Base-by-base conservation (phyloP, 306 rosid species). In the Fagus sylvatica region DNA sequence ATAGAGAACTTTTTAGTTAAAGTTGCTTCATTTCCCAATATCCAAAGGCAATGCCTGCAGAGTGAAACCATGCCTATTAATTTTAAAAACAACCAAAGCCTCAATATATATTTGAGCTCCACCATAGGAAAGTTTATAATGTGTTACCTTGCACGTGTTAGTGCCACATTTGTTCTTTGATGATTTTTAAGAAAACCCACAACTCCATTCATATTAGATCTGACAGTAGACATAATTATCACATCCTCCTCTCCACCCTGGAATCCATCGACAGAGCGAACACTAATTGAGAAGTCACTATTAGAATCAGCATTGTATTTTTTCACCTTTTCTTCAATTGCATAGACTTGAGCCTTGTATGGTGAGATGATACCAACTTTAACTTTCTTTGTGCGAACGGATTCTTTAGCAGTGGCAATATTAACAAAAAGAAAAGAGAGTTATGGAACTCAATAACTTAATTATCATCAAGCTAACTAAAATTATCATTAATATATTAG, bases 191-290 rank as follows among this genome's bases (percentile, higher is more conserved):
- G 78, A 51, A 85, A 85, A n/a, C 88, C 83, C 2, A 85, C 64
- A 3, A 73, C 69, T 33, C 84, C 84, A 1, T 59, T 67, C 43
- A 11, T 48, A 55, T 84, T 80, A 55, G 80, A 40, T 65, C 87
- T 69, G 5, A 84, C 85, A n/a, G 87, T 84, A 1, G 86, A 82
- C 19, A 85, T 78, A 46, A 85, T 75, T 53, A 82, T 85, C 54
- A 85, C 85, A 42, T 85, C 88, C 73, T 85, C 86, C 62, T 85
- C 86, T 10, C 84, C 84, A 22, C 88, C 88, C 70, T 85, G 88
- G 76, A 85, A 85, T 3, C 88, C 88, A 73, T 85, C 88, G 39
- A 85, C 82, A 30, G 84, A 78, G 6, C 84, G 81, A 51, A 85
- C 86, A 60, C 76, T 68, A 57, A 81, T 57, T 7, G 66, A 53